phyloP scores from a whole-genome alignment of 2,329 filamentous ascomycete genomes.

The Sarocladium oryzae region DNA sequence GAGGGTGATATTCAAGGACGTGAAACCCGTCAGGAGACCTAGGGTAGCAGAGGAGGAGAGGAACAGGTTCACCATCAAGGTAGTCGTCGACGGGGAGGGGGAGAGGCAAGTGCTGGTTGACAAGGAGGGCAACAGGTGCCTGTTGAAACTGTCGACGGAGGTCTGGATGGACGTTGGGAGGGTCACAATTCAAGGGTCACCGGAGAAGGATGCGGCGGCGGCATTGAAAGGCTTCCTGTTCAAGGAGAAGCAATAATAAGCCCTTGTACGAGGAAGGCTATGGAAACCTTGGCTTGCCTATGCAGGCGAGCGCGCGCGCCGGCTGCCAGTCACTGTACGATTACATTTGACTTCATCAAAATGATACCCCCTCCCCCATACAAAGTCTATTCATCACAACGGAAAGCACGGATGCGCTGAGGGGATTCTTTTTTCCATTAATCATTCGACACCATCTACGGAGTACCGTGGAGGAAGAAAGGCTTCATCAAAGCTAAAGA shows the following conservation, averaged over 20 bases:
- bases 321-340: no score
- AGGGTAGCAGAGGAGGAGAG: neutral
- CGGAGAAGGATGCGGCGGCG: neutral
- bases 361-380: no score
- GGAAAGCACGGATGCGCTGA: no score
- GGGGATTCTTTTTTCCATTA: no score
- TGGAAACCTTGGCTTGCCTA: no score
- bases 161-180: neutral
- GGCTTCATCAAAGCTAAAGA: no score
- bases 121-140: neutral
- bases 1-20: constrained; percentile 4
- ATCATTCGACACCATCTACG: no score
- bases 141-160: neutral
- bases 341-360: no score
- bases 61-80: neutral
- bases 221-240: neutral
- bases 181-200: neutral
- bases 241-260: neutral
- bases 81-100: neutral
- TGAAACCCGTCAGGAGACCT: neutral
- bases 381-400: no score
- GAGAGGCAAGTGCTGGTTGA: neutral
- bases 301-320: no score
- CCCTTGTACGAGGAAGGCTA: neutral
- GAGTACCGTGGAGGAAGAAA: no score